Evolutionary conservation across 2,329 filamentous ascomycete species (phyloP).

Genomic region (Fusarium marasasianum): DNA sequence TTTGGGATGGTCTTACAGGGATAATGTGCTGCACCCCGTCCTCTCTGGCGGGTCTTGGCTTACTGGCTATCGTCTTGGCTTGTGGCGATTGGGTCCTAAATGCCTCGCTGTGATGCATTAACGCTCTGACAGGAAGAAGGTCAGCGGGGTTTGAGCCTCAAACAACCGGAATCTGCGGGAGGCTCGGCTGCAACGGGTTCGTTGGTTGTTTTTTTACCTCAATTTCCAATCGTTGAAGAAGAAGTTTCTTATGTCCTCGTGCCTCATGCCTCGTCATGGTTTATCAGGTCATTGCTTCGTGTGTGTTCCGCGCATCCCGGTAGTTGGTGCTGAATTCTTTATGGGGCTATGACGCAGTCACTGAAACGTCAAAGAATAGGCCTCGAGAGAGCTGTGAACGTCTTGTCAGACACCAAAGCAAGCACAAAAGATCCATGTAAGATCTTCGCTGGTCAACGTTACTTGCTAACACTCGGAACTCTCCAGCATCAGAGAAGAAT

Average conservation of each 20-base stretch:
- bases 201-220: not conserved
- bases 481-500: not conserved
- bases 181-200: conserved; percentile 31
- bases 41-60: conserved; percentile 27
- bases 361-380: conserved; percentile 15
- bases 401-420: conserved; percentile 4
- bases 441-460: conserved; percentile 12
- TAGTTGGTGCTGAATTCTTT: conserved; percentile 8
- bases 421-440: conserved; percentile 10
- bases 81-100: conserved; percentile 35
- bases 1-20: conserved; percentile 2
- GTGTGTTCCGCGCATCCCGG: conserved; percentile 28
- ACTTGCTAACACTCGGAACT: conserved; percentile 7
- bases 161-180: conserved; percentile 32
- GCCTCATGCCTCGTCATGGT: conserved; percentile 2
- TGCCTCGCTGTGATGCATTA: conserved; percentile 22
- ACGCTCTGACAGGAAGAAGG: conserved; percentile 8
- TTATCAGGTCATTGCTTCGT: conserved; percentile 3
- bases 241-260: not conserved
- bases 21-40: conserved; percentile 26
- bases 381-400: not conserved
- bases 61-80: conserved; percentile 23
- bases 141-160: conserved; percentile 33
- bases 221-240: not conserved
- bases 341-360: conserved; percentile 35